Evolutionary conservation across 441 rosid genomes (phyloP), one percentile per base, ranked within the genome.

Genomic region (Jatropha multifida): DNA sequence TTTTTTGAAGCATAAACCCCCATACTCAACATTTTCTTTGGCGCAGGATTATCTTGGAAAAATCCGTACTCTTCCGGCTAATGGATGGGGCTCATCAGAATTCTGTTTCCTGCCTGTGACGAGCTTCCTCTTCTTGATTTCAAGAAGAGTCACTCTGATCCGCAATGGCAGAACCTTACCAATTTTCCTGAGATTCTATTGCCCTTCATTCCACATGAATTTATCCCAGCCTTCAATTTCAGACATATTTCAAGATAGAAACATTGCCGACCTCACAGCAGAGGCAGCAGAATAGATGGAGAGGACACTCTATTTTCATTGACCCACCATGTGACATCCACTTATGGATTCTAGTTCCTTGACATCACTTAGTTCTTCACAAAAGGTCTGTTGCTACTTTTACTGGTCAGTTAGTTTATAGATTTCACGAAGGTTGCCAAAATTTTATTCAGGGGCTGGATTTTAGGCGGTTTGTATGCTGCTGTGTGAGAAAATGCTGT

Each of bases 21-120:
- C 89, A 83, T 88, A 85, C 90, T 95, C 94, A 95, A 79, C 90
- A 83, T 89, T 89, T 90, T 95, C 89, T 93, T 95, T 95, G 97
- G 80, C 94, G 98, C 99, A 94, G 97, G 98, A 87, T 91, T 79
- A 76, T 86, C 86, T 85, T 89, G 93, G 92, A 81, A 85, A 44
- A 83, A 79, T 83, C 85, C 83, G 79, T 88, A 74, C 85, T 83
- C 85, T 77, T 83, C 85, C 70, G 83, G 86, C 84, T 82, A 78
- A 86, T 85, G 94, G 91, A 84, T 84, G 23, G 88, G 76, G 87
- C 92, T 82, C 75, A 83, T 83, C 84, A 84, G 88, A 85, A 86
- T 79, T 85, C 77, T 77, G 78, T 88, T 88, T 81, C 85, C 78
- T 87, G 83, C 84, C 79, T 84, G 82, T 83, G 87, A 87, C 80